Conservation (phyloP, 306 rosid genomes). For the Casuarina equisetifolia region DNA sequence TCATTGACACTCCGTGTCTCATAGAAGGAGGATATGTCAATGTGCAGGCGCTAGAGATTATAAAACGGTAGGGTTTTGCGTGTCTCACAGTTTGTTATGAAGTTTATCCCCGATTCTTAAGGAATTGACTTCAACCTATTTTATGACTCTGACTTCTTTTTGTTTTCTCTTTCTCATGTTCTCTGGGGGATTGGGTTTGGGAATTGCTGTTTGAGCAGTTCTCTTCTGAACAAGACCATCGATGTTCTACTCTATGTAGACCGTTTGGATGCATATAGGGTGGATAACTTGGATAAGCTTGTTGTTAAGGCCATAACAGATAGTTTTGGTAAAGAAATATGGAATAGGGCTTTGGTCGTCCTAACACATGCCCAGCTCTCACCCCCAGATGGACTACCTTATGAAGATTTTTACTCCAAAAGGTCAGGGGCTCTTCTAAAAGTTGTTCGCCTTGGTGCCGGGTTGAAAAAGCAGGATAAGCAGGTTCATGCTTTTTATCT, state of each 20-base stretch:
- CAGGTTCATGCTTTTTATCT: slow-evolving; percentile 42
- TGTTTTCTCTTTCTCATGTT: slow-evolving; percentile 4
- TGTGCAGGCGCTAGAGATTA: slow-evolving; percentile 68
- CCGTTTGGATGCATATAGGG: slow-evolving; percentile 91
- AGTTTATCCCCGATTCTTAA: slow-evolving; percentile 8
- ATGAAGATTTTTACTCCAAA: slow-evolving; percentile 76
- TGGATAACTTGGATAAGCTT: slow-evolving; percentile 86
- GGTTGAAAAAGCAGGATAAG: slow-evolving; percentile 53
- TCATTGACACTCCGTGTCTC: slow-evolving; percentile 97
- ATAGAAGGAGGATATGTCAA: slow-evolving; percentile 96
- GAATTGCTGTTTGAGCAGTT: slow-evolving; percentile 48
- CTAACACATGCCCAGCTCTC: slow-evolving; percentile 93
- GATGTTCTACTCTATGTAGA: slow-evolving; percentile 93
- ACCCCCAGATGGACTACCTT: slow-evolving; percentile 88
- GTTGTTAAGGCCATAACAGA: slow-evolving; percentile 75
- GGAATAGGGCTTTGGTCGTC: slow-evolving; percentile 83
- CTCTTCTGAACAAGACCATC: slow-evolving; percentile 90
- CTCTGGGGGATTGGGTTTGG: slow-evolving; percentile 11
- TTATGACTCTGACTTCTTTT: slow-evolving; percentile 6
- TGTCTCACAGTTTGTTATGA: neutral
- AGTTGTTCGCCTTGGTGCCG: slow-evolving; percentile 59
- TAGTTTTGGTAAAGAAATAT: slow-evolving; percentile 82
- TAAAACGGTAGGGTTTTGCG: slow-evolving; percentile 55
- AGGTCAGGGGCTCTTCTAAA: slow-evolving; percentile 83
- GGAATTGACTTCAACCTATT: neutral